phyloP scores from a whole-genome alignment of 345 rosid species.

The Heritiera littoralis region DNA sequence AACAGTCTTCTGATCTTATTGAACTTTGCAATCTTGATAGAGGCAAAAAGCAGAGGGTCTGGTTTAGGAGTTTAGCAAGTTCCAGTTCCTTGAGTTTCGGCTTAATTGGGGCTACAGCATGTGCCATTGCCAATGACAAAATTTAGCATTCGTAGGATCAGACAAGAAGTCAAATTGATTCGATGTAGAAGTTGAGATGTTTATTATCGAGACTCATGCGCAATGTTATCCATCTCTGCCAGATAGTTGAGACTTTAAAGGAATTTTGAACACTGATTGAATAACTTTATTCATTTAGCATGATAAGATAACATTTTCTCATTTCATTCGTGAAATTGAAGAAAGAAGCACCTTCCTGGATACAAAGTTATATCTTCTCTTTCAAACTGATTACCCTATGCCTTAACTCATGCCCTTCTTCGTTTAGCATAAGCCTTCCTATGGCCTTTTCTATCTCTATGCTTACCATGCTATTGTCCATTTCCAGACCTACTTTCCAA shows the following conservation, averaged over 20 bases:
- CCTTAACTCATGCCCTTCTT: not conserved
- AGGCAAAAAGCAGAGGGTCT: not conserved
- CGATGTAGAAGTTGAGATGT: too few relatives aligned
- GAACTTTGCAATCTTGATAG: not conserved
- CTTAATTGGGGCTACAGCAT: not conserved
- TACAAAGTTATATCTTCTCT: not conserved
- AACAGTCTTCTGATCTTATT: not conserved
- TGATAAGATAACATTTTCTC: not conserved
- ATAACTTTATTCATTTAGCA: not conserved
- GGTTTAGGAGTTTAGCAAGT: not conserved
- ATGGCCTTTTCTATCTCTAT: slow-evolving; percentile 24
- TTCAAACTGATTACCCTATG: not conserved
- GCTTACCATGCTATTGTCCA: slow-evolving; percentile 30
- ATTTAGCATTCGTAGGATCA: not conserved
- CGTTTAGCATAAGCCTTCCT: slow-evolving; percentile 2
- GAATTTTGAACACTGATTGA: not conserved
- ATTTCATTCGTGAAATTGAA: not conserved
- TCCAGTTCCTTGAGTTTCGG: not conserved
- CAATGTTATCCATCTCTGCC: too few relatives aligned
- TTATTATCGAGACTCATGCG: too few relatives aligned
- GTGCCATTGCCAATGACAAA: not conserved
- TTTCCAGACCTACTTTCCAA: slow-evolving; percentile 23
- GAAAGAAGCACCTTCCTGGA: not conserved
- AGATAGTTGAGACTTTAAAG: not conserved
- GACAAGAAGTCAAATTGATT: too few relatives aligned